Conservation (phyloP, 23 red algal species). For the Gracilaria vermiculophylla region DNA sequence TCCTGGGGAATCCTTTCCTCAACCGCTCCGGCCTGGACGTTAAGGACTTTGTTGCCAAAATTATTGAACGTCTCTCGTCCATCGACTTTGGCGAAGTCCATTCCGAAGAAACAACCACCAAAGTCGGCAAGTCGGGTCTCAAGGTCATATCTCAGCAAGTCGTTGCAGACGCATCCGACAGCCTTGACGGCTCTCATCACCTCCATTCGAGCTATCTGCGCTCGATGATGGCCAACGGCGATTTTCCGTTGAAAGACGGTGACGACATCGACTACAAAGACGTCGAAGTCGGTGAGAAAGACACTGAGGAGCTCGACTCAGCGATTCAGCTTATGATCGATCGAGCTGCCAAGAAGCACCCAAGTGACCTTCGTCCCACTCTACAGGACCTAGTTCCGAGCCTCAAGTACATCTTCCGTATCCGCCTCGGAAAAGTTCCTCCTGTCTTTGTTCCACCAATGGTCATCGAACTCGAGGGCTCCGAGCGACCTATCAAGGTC, state of each 20-base stretch:
- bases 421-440: conserved; percentile 11
- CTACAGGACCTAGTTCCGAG: neutral
- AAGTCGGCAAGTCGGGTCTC: conserved; percentile 28
- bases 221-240: conserved; percentile 2
- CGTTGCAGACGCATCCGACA: neutral
- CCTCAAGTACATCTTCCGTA: conserved; percentile 8
- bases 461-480: neutral
- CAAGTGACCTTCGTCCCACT: neutral
- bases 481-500: neutral
- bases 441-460: conserved; percentile 1
- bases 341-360: neutral
- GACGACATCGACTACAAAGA: conserved; percentile 21
- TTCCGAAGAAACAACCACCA: neutral
- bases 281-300: conserved; percentile 16
- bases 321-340: neutral
- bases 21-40: too few species aligned
- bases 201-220: neutral
- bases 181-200: neutral
- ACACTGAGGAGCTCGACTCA: neutral
- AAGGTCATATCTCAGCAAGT: neutral
- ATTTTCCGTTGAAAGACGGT: conserved; percentile 36
- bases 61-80: too few species aligned
- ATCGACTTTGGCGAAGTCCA: neutral
- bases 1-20: too few species aligned
- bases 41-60: too few species aligned